Base-by-base conservation (phyloP, 345 rosid species). In the Dimocarpus longan region DNA sequence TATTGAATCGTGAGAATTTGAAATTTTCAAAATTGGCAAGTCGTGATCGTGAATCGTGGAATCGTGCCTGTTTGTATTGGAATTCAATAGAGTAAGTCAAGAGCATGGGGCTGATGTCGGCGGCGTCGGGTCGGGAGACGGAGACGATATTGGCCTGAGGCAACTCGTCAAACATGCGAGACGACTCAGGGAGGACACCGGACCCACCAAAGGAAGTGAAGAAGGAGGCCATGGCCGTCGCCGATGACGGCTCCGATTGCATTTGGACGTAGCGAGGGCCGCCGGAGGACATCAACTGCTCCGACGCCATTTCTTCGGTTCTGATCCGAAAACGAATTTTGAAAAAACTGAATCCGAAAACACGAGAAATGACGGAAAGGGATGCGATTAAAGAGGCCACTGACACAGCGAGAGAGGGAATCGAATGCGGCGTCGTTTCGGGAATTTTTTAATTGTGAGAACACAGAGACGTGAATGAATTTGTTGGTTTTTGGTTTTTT, bases 101-200 rank as follows among this genome's bases (percentile, higher is more conserved):
- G 6, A 90, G 91, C 65, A 93, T 84, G 66, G 99, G 98, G 60
- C 97, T 94, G 37, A 96, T 91, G 85, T 96, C 99, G 54, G 86
- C 90, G 32, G 95, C 91, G 73, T 96, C 99, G 65, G 98, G 98
- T 40, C 98, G 79, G 13, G 98, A 93, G 68, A 93, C 98, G 43
- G 92, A 90, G 57, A 92, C 88, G 79, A 94, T 94, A 48, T 80
- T 76, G 6, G 95, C 97, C 81, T 82, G 83, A 0, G 98, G 99
- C 75, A 96, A 88, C 86, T 94, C 98, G 40, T 96, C 97, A 81
- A 96, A 96, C 52, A 96, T 86, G 79, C 93, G 87, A 80, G 89
- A 62, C 15, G 88, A 68, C 81, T 91, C 98, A 40, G 89, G 87
- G 6, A 87, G 68, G 10, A 89, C 76, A 50, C 81, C 89, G 37